Base-by-base conservation (phyloP, 1,284 basidiomycete species). In the Sporisorium graminicola region DNA sequence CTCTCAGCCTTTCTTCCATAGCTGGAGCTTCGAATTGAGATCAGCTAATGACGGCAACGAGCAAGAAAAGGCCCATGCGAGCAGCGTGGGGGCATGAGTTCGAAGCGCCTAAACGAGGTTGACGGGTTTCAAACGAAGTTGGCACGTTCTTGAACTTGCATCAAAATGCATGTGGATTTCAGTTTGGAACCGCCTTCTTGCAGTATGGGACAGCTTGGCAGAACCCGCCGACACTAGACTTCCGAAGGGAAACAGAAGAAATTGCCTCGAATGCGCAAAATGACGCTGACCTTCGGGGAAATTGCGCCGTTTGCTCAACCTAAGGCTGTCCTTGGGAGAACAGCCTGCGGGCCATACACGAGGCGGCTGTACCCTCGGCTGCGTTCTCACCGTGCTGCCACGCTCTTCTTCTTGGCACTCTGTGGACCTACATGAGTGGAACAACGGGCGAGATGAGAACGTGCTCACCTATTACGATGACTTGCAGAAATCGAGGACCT, bases 131-230 rank as follows among this genome's bases (percentile, higher is more conserved):
- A 50, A 53, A 59, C 37, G 29, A 5, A 14, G 46, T 33, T 54
- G 50, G 58, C 58, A 66, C 65, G 58, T 66, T 66, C 65, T 57
- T 33, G 16, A 14, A 3, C 65, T 61, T 58, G 65, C 65, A 60
- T 66, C 37, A 18, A 27, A 14, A 40, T 31, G 37, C 37, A 16
- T 40, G 13, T n/a, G n/a, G n/a, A n/a, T n/a, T n/a, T n/a, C n/a
- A 4, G 16, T 40, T 40, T 18, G 18, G 37, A 40, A 18, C 37
- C 18, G 37, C 37, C 26, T 26, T 26, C 44, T 1, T 27, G 47
- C 47, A 31, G 27, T 49, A 16, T 49, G 14, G 18, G 47, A 49
- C 47, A 29, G 18, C 47, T 49, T n/a, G 46, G 16, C 37, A 8
- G 6, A 6, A 35, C 35, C 13, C 35, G 35, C 10, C 35, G 10